Base-by-base conservation (phyloP, 2,329 filamentous ascomycete species). In the Byssothecium circinans region DNA sequence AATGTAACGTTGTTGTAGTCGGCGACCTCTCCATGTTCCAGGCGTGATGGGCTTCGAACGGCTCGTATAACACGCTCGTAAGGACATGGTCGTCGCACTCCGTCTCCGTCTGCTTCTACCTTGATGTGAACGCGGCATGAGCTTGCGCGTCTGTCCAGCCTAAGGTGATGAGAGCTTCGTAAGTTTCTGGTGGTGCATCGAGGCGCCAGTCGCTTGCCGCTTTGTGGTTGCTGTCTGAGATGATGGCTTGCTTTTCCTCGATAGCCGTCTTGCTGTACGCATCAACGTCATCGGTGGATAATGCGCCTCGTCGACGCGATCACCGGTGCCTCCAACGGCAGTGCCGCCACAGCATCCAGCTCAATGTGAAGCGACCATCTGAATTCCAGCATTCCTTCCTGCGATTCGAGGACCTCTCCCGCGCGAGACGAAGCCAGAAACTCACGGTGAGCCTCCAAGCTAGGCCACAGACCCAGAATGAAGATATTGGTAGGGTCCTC, bases 401-500 rank as follows among this genome's bases (percentile, higher is more conserved):
- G 61, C 38, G 61, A 52, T 49, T 57, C 60, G 18, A 68, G 54
- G 43, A 67, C 37, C 49, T 63, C 56, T 58, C 49, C 40, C 56
- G 56, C 48, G 47, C 52, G 37, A 37, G 62, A 53, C 39, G 63
- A 67, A 20, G 57, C 58, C 8, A 67, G 59, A 32, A 65, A 67
- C 2, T 53, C 44, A n/a, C 51, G 35, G 50, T 67, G 64, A 1
- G 63, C 60, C 23, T 62, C 50, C 38, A 68, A 52, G 43, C 45
- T 58, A 40, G 56, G 57, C 64, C 64, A 69, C 39, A 65, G 44
- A 11, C 66, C 65, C 42, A 66, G 50, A 59, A 68, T 65, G 56
- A 60, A 68, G 41, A 67, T 45, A 37, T 62, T 43, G 27, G 52
- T 46, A 42, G 63, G 50, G 38, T 65, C 61, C 43, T 66, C 49